Conservation (phyloP, 2,329 filamentous ascomycete genomes). For the Aspergillus fumigatiaffinis region DNA sequence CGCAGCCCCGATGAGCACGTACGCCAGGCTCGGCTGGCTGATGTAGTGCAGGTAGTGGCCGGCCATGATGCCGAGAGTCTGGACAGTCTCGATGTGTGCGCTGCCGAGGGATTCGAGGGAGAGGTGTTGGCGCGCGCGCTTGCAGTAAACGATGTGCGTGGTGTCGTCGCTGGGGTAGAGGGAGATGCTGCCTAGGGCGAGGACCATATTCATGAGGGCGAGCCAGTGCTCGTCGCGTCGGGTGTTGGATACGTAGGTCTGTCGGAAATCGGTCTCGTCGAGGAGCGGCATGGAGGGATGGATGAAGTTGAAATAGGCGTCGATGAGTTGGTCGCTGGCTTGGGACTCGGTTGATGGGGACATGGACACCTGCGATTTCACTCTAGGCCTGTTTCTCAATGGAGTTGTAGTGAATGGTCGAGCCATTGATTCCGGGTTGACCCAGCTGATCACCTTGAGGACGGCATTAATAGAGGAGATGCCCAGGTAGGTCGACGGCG, state of each 20-base stretch:
- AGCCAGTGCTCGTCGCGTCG: slow-evolving; percentile 65
- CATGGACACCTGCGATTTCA: neutral
- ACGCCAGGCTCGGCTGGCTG: slow-evolving; percentile 70
- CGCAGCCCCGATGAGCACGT: slow-evolving; percentile 66
- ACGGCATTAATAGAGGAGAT: slow-evolving; percentile 72
- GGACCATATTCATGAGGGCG: slow-evolving; percentile 68
- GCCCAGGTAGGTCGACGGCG: slow-evolving; percentile 62
- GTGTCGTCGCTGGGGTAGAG: slow-evolving; percentile 58
- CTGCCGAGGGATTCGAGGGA: slow-evolving; percentile 63
- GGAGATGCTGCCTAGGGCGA: slow-evolving; percentile 67
- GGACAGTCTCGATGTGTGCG: slow-evolving; percentile 66
- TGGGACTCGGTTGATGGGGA: slow-evolving; percentile 5
- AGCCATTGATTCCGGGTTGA: slow-evolving; percentile 44
- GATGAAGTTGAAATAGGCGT: slow-evolving; percentile 67
- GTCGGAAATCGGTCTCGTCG: slow-evolving; percentile 64
- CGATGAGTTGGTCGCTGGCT: slow-evolving; percentile 59
- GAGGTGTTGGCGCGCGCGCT: slow-evolving; percentile 61
- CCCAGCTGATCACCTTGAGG: slow-evolving; percentile 60
- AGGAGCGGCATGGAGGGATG: slow-evolving; percentile 68
- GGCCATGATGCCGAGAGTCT: slow-evolving; percentile 65
- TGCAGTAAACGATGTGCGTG: slow-evolving; percentile 64
- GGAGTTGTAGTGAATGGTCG: neutral
- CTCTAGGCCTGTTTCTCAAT: neutral
- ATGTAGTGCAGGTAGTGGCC: slow-evolving; percentile 73
- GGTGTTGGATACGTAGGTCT: slow-evolving; percentile 58